Base-by-base conservation (phyloP, 371 early-diverging fungal species). In the Homolaphlyctis polyrhiza region DNA sequence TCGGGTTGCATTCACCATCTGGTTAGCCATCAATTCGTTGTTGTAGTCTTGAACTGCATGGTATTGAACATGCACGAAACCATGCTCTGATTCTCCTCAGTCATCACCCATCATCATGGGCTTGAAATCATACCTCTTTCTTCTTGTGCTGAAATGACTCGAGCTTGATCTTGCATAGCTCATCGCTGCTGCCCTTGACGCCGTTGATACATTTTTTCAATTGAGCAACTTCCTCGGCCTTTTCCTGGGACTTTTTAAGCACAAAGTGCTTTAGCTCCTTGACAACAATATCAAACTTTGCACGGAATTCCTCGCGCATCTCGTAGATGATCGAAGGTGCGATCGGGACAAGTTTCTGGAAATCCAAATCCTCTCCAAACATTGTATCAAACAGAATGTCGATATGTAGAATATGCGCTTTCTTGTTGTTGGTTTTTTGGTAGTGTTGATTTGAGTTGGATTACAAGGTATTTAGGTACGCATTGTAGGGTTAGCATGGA, bases 321-420 rank as follows among this genome's bases (percentile, higher is more conserved):
- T 73, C 72, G 29, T 45, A 39, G 49, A 71, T 70, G 21, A 67
- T 67, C 28, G 73, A 76, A 18, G 60, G 65, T 25, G 66, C 71
- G 28, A 79, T 58, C 11, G 73, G 67, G 18, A 70, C 35, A n/a
- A 80, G 66, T 36, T 64, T 48, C 35, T 69, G 71, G 59, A 73
- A 81, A 30, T 82, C 83, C 11, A 65, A 65, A 62, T 82, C 83
- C 8, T 68, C 70, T 59, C 33, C 50, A 67, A 82, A 81, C 73
- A 82, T 73, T 54, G 67, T 61, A 28, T 68, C 66, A 65, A 81
- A 82, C 25, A 82, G 69, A n/a, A 65, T 64, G 61, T 77, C 78
- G 30, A 82, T 73, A 28, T 66, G 65, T 14, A 62, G 63, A 34
- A 82, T 79, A 55, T 82, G 81, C 0, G 83, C 76, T 27, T 69